These are phyloP conservation scores for Suillus sp. DNA, from an alignment of 768 basidiomycete species.

Conservation along the genomic window DNA sequence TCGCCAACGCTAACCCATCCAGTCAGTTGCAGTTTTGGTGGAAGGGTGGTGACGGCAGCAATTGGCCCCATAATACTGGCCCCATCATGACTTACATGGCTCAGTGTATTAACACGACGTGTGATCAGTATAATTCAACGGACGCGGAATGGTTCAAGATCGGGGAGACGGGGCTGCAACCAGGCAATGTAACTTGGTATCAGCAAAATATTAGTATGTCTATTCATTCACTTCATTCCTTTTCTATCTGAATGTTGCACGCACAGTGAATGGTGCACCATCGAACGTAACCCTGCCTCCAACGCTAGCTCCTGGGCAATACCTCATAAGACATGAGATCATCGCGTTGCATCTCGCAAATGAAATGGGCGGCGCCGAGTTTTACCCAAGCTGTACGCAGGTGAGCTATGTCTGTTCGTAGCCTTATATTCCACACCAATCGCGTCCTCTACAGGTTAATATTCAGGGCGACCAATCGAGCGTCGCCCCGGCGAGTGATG, in stretches of 20 bases:
- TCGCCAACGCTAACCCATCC: slow-evolving; percentile 61
- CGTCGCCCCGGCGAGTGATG: slow-evolving; percentile 46
- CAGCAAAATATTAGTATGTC: slow-evolving; percentile 56
- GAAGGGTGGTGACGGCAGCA: slow-evolving; percentile 45
- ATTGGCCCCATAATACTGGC: slow-evolving; percentile 61
- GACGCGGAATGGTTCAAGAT: slow-evolving; percentile 78
- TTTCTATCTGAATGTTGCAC: slow-evolving; percentile 4
- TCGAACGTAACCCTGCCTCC: slow-evolving; percentile 48
- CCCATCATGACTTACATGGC: slow-evolving; percentile 79
- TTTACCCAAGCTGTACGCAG: slow-evolving; percentile 74
- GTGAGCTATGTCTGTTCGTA: slow-evolving; percentile 15
- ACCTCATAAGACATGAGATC: slow-evolving; percentile 79
- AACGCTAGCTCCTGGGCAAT: slow-evolving; percentile 65
- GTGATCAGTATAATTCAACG: slow-evolving; percentile 59
- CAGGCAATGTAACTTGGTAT: slow-evolving; percentile 45
- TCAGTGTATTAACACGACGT: slow-evolving; percentile 55
- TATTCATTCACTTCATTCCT: not conserved
- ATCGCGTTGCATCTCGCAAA: slow-evolving; percentile 72
- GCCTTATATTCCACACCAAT: slow-evolving; percentile 1
- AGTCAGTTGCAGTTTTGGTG: slow-evolving; percentile 57
- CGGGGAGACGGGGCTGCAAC: slow-evolving; percentile 48
- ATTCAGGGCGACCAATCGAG: slow-evolving; percentile 58
- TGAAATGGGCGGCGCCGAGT: slow-evolving; percentile 67
- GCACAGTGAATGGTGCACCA: slow-evolving; percentile 42
- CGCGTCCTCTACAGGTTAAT: slow-evolving; percentile 40